Base-by-base conservation (phyloP, 441 rosid genomes). In the Pelargonium cotyledonis region DNA sequence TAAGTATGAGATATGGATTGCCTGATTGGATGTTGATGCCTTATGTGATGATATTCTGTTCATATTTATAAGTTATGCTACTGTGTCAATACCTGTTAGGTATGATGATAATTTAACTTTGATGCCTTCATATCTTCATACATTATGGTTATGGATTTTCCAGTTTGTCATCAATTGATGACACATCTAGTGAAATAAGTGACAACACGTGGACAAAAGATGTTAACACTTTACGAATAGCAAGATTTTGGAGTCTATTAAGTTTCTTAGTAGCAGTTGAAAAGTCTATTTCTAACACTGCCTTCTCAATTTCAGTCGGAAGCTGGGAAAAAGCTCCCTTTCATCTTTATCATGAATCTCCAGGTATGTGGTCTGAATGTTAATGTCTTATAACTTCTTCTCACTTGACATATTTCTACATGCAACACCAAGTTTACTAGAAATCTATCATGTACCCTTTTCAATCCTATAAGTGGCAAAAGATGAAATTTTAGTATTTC, bases 321-420 rank as follows among this genome's bases (percentile, higher is more conserved):
- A 76, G 84, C 89, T 12, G 98, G 95, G 69, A 95, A 90, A 77
- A 88, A 81, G 82, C 94, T 95, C 72, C 98, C 99, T 0, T 92
- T 95, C 80, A 77, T 95, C 78, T 89, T 95, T 35, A 80, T 90
- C 71, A 65, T 92, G 73, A 90, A 90, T 79, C 98, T 95, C 68
- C 96, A 92, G 97, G 98, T 95, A 83, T 67, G 64, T 10, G n/a
- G 40, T 26, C n/a, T 60, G 64, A 35, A 60, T 60, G 38, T 23
- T 60, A 11, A 57, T 61, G 64, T 8, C 35, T 23, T 9, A 9
- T 3, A 61, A 61, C 35, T 35, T 61, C 64, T 61, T 61, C 64
- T 26, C 5, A 73, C 6, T 21, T 8, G 38, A 26, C 38, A 26
- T 12, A 61, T 61, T 61, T 61, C 15, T 26, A 26, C 12, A 61